phyloP scores from a whole-genome alignment of 2,329 filamentous ascomycete species.

The Tympanopsis confertula region DNA sequence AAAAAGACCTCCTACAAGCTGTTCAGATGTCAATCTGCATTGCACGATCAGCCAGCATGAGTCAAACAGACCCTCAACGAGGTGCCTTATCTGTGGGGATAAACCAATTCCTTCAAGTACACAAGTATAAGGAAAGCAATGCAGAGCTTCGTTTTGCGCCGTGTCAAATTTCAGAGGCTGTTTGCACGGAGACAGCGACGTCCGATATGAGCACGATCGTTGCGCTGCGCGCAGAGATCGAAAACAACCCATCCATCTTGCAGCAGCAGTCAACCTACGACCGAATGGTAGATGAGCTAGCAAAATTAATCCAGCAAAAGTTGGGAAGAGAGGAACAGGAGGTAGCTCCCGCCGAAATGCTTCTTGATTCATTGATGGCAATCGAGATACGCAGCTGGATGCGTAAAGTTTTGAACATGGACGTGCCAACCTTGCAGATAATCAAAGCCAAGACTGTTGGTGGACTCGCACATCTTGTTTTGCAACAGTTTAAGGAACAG shows the following conservation, averaged over 20 bases:
- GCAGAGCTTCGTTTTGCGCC: not conserved
- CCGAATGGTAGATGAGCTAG: not conserved
- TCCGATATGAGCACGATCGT: not conserved
- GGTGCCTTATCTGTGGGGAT: no score
- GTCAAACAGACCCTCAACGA: no score
- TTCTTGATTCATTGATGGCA: not conserved
- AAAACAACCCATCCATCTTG: not conserved
- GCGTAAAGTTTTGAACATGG: not conserved
- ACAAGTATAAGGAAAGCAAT: no score
- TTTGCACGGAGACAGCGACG: no score
- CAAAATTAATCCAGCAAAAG: not conserved
- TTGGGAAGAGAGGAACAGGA: not conserved
- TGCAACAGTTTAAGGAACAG: no score
- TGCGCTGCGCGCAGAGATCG: not conserved
- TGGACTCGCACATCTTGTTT: no score
- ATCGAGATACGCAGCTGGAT: slow-evolving; percentile 1
- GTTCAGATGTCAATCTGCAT: not conserved
- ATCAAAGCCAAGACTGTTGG: not conserved
- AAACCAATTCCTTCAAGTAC: no score
- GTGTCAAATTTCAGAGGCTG: no score
- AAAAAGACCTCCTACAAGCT: not conserved
- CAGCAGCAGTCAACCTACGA: not conserved
- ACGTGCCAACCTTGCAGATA: not conserved
- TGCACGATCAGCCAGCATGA: not conserved
- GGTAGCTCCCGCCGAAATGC: not conserved